Evolutionary conservation across 1,284 basidiomycete species (phyloP).

Genomic region (Cutaneotrichosporon sp.): DNA sequence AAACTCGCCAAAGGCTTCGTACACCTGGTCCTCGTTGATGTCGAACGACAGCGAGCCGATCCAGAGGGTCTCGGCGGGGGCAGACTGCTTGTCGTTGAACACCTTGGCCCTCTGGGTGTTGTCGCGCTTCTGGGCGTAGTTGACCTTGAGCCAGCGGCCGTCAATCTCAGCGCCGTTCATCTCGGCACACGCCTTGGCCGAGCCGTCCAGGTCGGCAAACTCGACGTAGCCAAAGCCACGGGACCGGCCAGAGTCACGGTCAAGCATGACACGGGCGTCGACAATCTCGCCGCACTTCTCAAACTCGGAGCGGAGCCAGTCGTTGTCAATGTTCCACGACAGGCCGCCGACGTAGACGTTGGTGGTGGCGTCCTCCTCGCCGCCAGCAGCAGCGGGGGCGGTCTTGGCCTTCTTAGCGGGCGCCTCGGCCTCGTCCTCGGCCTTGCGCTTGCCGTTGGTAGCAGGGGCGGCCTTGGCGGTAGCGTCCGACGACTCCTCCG

Average conservation of each 20-base stretch:
- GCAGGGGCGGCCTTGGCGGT: slow-evolving; percentile 19
- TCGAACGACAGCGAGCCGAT: slow-evolving; percentile 85
- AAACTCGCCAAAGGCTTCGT: slow-evolving; percentile 86
- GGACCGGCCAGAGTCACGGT: slow-evolving; percentile 79
- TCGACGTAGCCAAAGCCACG: slow-evolving; percentile 95
- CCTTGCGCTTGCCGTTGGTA: slow-evolving; percentile 3
- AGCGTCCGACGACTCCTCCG: slow-evolving; percentile 33
- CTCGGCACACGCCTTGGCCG: slow-evolving; percentile 65
- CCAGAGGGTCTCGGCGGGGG: slow-evolving; percentile 74
- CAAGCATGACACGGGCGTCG: slow-evolving; percentile 81
- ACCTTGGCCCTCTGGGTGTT: slow-evolving; percentile 68
- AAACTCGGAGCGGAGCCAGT: slow-evolving; percentile 90
- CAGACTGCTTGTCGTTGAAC: slow-evolving; percentile 67
- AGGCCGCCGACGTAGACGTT: slow-evolving; percentile 89
- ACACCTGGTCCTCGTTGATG: slow-evolving; percentile 76
- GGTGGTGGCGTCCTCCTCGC: slow-evolving; percentile 54
- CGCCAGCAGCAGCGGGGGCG: slow-evolving; percentile 53
- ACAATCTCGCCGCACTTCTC: slow-evolving; percentile 80
- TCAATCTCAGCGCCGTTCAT: slow-evolving; percentile 81
- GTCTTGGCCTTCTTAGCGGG: slow-evolving; percentile 77
- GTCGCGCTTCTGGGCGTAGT: slow-evolving; percentile 60
- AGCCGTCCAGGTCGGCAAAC: slow-evolving; percentile 61
- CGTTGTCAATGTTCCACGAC: slow-evolving; percentile 97
- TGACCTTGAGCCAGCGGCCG: slow-evolving; percentile 80
- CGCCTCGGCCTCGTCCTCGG: slow-evolving; percentile 50